Conservation (phyloP, 768 basidiomycete genomes). For the Tephrocybe sp. region DNA sequence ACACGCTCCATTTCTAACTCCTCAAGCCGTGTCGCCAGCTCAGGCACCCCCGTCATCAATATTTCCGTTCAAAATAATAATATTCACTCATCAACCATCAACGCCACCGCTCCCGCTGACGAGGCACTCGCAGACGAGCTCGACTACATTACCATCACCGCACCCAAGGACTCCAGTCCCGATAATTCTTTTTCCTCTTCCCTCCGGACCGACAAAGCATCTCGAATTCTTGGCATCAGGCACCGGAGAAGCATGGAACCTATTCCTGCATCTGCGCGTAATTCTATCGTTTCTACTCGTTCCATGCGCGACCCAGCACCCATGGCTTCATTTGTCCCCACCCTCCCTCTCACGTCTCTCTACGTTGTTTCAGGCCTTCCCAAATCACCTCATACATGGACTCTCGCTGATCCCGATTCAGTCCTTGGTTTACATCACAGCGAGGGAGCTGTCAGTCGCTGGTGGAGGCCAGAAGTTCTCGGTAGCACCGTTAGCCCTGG, state of each 20-base stretch:
- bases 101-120: slow-evolving; percentile 28
- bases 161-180: slow-evolving; percentile 32
- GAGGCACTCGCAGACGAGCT: slow-evolving; percentile 68
- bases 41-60: slow-evolving; percentile 55
- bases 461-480: slow-evolving; percentile 91
- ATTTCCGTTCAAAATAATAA: slow-evolving; percentile 40
- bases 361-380: slow-evolving; percentile 89
- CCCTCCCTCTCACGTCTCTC: slow-evolving; percentile 77
- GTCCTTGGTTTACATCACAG: slow-evolving; percentile 80
- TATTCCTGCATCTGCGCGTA: slow-evolving; percentile 74
- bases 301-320: slow-evolving; percentile 59
- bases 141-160: slow-evolving; percentile 62
- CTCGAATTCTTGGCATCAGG: slow-evolving; percentile 72
- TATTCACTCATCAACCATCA: slow-evolving; percentile 23
- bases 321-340: slow-evolving; percentile 62
- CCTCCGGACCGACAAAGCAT: slow-evolving; percentile 68
- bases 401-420: slow-evolving; percentile 81
- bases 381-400: slow-evolving; percentile 90
- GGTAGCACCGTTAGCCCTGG: slow-evolving; percentile 87
- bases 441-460: slow-evolving; percentile 83
- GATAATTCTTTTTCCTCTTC: slow-evolving; percentile 33
- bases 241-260: slow-evolving; percentile 84
- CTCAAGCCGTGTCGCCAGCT: slow-evolving; percentile 26
- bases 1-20: slow-evolving; percentile 15
- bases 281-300: slow-evolving; percentile 76